Evolutionary conservation across 2,329 filamentous ascomycete species (phyloP), one percentile per base, ranked within the genome.

Genomic region (Rhynchosporium secalis): DNA sequence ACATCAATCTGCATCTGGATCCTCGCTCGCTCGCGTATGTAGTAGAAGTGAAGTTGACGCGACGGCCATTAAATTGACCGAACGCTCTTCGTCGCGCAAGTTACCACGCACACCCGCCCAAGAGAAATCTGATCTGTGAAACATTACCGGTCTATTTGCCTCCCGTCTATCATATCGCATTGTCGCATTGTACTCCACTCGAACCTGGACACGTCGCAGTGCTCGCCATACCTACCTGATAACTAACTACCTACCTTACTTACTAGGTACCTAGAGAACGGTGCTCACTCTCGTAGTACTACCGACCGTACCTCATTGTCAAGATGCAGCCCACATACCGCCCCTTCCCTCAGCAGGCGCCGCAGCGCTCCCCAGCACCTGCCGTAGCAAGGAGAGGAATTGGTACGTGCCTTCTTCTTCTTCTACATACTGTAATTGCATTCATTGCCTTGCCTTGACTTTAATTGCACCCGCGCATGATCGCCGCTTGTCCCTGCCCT

Each of bases 301-400:
- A 36, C 33, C 33, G 6, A 36, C 33, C 33, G 33, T 36, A 36
- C 33, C 33, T 36, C 9, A 36, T 41, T 4, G 43, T 49, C 64
- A 70, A 65, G 9, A 74, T 74, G 72, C 72, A 74, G 63, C 66
- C 68, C 46, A 66, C 65, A 62, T 74, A 72, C 63, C 69, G 72
- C 52, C 65, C 66, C 48, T 72, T 70, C 55, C 67, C 65, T 29
- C 65, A 68, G 40, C 66, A 67, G 61, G 60, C 56, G 58, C 66
- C 65, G 45, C 70, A 71, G 56, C 64, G 72, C 56, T 72, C 72
- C 58, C 72, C 72, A 61, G 61, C 61, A 62, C 63, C 68, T 26
- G 62, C 66, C 56, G 66, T 68, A 49, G 52, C 70, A 56, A 69
- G 73, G 62, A 72, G 72, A 71, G 73, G 72, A 66, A 73, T 73